phyloP scores from a whole-genome alignment of 2,329 filamentous ascomycete genomes.

The Cercospora sp. region DNA sequence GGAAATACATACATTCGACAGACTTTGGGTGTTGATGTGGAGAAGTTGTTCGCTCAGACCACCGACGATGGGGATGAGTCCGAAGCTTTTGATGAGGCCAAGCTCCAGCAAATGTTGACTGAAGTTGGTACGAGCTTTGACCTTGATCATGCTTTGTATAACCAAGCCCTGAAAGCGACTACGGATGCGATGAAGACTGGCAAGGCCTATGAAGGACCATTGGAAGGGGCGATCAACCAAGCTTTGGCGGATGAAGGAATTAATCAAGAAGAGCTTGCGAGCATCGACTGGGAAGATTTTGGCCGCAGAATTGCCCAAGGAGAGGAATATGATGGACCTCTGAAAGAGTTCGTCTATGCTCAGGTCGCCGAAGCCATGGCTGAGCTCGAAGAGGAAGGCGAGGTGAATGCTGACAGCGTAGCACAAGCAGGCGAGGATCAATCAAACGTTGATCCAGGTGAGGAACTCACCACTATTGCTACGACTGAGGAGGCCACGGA shows the following conservation, averaged over 20 bases:
- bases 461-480: neutral
- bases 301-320: constrained; percentile 1
- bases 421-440: neutral
- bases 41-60: neutral
- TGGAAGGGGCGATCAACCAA: neutral
- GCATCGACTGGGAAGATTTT: neutral
- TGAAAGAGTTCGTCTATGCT: constrained; percentile 7
- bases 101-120: neutral
- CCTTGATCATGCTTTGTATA: constrained; percentile 1
- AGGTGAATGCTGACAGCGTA: neutral
- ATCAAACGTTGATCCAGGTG: neutral
- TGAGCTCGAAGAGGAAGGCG: constrained; percentile 2
- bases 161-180: neutral
- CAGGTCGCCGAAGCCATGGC: constrained; percentile 3
- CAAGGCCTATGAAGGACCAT: neutral
- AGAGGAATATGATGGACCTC: constrained; percentile 8
- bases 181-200: neutral
- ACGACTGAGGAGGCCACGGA: neutral
- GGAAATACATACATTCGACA: constrained; percentile 5
- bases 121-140: constrained; percentile 1
- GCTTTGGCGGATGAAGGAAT: neutral
- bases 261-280: neutral
- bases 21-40: constrained; percentile 3
- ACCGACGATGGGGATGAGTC: no score
- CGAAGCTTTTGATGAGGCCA: neutral